These are phyloP conservation scores for Rutstroemia sp. DNA, from an alignment of 2,329 filamentous ascomycete species.

Conservation along the genomic window DNA sequence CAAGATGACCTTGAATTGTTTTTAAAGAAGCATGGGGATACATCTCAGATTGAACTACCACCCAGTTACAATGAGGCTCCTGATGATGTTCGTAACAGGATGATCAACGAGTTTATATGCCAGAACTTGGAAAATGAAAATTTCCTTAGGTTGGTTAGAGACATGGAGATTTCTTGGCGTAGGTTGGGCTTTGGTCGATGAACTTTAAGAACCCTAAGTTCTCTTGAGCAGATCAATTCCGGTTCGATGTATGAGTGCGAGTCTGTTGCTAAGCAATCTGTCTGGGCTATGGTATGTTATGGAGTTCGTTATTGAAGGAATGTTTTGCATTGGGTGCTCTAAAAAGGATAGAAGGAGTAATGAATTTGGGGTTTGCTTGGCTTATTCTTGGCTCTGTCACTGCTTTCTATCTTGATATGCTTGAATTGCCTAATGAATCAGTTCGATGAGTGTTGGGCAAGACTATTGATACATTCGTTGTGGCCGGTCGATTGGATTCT, in stretches of 20 bases:
- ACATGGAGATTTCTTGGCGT: constrained; percentile 42
- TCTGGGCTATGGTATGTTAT: too few relatives aligned
- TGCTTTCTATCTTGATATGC: too few relatives aligned
- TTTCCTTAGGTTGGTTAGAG: constrained; percentile 43
- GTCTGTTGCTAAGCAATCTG: not conserved
- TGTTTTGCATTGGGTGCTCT: not conserved
- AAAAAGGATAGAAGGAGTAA: not conserved
- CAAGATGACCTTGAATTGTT: not conserved
- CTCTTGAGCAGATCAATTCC: not conserved
- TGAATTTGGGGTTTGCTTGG: not conserved
- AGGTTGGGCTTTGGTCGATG: constrained; percentile 37
- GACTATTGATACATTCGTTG: too few relatives aligned
- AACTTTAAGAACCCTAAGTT: not conserved
- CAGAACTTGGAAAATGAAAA: constrained; percentile 40
- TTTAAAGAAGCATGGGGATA: not conserved
- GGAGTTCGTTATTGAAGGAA: too few relatives aligned
- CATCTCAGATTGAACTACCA: not conserved
- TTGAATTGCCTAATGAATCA: too few relatives aligned
- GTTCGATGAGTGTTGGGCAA: too few relatives aligned
- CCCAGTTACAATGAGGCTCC: constrained; percentile 15
- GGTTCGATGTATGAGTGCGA: too few relatives aligned
- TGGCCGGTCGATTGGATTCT: too few relatives aligned
- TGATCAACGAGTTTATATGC: constrained; percentile 43
- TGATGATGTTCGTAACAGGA: constrained; percentile 33
- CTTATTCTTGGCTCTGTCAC: not conserved